Base-by-base conservation (phyloP, 1,284 basidiomycete genomes). In the Sparassis latifolia region DNA sequence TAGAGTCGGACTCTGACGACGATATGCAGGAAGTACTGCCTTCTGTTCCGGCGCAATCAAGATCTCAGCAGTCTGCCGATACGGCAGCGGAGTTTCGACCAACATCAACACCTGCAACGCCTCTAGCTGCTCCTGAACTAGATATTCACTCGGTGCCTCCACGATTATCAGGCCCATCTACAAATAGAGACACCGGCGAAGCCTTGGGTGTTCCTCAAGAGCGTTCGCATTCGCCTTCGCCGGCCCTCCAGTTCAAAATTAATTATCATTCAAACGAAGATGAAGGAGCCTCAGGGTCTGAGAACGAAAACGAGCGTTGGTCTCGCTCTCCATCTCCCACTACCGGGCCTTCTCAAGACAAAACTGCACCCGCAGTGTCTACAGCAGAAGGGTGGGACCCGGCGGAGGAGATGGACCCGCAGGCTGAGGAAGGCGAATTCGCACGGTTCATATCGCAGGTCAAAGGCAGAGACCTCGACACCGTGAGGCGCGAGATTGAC, bases 361-460 rank as follows among this genome's bases (percentile, higher is more conserved):
- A 49, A 5, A 47, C 20, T 2, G 52, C 52, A 0, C 50, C 51
- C 10, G 55, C 45, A 35, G 64, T 58, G 46, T 54, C 46, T 47
- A 55, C 44, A 32, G 33, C 28, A 2, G 75, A 72, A 0, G 58
- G 58, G 51, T 71, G 80, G 80, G 90, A 84, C 59, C 87, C 79
- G n/a, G 86, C 75, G 37, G 76, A 81, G 53, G 90, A 87, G 69
- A 89, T 91, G 80, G 91, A 91, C 58, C 73, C 81, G 31, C 78
- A 82, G 44, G 86, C 80, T 0, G 93, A 97, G 65, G 89, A 93
- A 59, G 88, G 86, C 47, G 94, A 96, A 63, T 97, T 96, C 68
- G 93, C 88, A 12, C 79, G 83, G 9, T 97, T 98, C 65, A 71
- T 97, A 52, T 92, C 93, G 4, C 85, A 93, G 57, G 86, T 97